A percentile compares a stretch with the other conserved stretches of the same genome.
Conservation (phyloP, 1,284 basidiomycete species). For the Puccinia triticina region DNA sequence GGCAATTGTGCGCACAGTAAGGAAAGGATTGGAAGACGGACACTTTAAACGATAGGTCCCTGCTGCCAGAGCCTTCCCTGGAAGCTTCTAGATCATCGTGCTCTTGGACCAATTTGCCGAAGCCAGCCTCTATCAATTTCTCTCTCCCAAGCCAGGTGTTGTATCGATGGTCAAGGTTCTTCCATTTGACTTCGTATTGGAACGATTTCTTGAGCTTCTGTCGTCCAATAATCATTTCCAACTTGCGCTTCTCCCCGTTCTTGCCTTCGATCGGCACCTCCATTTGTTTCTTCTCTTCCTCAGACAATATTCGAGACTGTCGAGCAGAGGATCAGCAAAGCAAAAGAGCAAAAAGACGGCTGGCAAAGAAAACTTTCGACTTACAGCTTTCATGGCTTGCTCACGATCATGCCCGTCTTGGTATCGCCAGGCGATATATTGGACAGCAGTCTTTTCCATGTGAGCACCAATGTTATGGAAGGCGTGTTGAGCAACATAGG, state of each 20-base stretch:
- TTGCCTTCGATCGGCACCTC: constrained; percentile 88
- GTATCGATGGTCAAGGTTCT: constrained; percentile 82
- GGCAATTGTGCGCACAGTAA: background rate
- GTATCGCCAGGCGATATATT: constrained; percentile 98
- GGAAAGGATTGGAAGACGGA: constrained; percentile 63
- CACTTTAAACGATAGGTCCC: constrained; percentile 55
- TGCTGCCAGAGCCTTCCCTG: constrained; percentile 87
- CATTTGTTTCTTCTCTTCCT: constrained; percentile 79
- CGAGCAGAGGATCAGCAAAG: background rate
- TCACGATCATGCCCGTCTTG: constrained; percentile 98
- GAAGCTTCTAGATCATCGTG: constrained; percentile 92
- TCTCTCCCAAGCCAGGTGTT: constrained; percentile 95
- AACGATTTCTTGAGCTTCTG: constrained; percentile 96
- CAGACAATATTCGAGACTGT: constrained; percentile 79
- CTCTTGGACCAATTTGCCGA: constrained; percentile 86
- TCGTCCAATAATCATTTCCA: constrained; percentile 87
- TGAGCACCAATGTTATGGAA: constrained; percentile 88
- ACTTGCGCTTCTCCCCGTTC: constrained; percentile 85
- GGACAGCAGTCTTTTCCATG: constrained; percentile 90
- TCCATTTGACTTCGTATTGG: constrained; percentile 97
- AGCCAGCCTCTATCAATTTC: constrained; percentile 82
- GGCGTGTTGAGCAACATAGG: constrained; percentile 97
- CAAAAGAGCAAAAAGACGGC: background rate
- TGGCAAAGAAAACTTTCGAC: background rate
- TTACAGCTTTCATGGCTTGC: constrained; percentile 78